Conservation (phyloP, 163 green algal genomes). For the Scenedesmus sp. region DNA sequence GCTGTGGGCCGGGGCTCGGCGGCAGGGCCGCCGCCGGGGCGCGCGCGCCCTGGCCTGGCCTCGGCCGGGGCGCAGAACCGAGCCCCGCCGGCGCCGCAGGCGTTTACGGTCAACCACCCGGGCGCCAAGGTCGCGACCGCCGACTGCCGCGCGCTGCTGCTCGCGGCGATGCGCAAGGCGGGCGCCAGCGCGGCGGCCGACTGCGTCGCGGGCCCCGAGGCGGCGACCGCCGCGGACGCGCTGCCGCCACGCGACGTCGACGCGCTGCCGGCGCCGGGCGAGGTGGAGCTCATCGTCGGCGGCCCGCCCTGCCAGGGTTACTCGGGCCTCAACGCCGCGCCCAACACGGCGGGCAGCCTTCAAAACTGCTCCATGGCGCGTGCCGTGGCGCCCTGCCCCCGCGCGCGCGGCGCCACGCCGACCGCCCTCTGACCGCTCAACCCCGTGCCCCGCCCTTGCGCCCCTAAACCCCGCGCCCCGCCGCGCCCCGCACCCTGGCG, state of each 20-base stretch:
- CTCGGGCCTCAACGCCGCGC: too few relatives aligned
- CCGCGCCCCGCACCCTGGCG: too few relatives aligned
- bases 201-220: conserved; percentile 72
- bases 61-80: too few relatives aligned
- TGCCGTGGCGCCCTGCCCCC: background rate
- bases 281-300: conserved; percentile 95
- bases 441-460: too few relatives aligned
- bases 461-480: too few relatives aligned
- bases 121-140: conserved; percentile 82
- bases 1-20: too few relatives aligned
- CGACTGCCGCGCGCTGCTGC: conserved; percentile 90
- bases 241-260: background rate
- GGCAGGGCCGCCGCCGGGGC: too few relatives aligned
- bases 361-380: background rate
- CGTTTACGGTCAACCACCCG: conserved; percentile 94
- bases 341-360: background rate
- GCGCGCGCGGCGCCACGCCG: too few relatives aligned
- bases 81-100: conserved; percentile 82
- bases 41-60: too few relatives aligned
- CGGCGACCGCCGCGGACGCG: conserved; percentile 40
- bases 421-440: too few relatives aligned
- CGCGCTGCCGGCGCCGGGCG: conserved; percentile 80
- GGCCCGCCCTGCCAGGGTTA: conserved; percentile 95
- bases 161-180: conserved; percentile 83
- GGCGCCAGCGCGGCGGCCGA: conserved; percentile 61